Percentiles rank a stretch among this genome's conserved stretches.
These are phyloP conservation scores for Diplodia seriata DNA, from an alignment of 2,329 filamentous ascomycete species.

Conservation along the genomic window DNA sequence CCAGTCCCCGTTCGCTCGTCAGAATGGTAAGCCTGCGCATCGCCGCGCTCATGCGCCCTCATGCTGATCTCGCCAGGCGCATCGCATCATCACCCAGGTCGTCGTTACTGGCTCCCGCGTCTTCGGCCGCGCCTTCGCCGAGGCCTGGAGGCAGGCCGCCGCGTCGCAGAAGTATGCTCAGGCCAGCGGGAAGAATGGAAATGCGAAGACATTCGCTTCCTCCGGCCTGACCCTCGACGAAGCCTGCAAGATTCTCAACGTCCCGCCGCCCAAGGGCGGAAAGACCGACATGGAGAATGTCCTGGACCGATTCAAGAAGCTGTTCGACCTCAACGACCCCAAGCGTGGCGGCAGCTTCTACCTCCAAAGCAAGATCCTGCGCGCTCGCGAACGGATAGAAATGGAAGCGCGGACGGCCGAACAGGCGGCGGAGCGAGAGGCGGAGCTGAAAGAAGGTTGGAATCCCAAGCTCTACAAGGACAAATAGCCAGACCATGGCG, in stretches of 20 bases:
- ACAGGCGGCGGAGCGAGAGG: slow-evolving; percentile 75
- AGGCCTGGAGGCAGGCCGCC: slow-evolving; percentile 94
- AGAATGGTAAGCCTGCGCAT: slow-evolving; percentile 6
- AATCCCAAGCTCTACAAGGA: slow-evolving; percentile 96
- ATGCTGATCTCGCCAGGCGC: slow-evolving; percentile 67
- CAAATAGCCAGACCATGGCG: slow-evolving; percentile 54
- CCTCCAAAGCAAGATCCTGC: slow-evolving; percentile 93
- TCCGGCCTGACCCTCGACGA: slow-evolving; percentile 91
- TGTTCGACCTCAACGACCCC: slow-evolving; percentile 94
- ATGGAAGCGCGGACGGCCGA: slow-evolving; percentile 77
- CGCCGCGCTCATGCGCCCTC: background rate
- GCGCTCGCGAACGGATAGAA: slow-evolving; percentile 91
- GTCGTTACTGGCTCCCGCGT: slow-evolving; percentile 90
- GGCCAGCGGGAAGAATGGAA: slow-evolving; percentile 69
- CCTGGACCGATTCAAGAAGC: slow-evolving; percentile 85
- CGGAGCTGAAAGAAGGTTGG: slow-evolving; percentile 83
- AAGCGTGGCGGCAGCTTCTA: slow-evolving; percentile 98
- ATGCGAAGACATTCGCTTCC: slow-evolving; percentile 62
- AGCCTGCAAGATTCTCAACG: slow-evolving; percentile 96
- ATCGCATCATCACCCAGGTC: slow-evolving; percentile 93
- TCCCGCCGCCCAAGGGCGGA: slow-evolving; percentile 82
- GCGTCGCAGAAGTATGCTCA: slow-evolving; percentile 84
- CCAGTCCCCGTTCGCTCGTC: slow-evolving; percentile 3
- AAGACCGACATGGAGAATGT: slow-evolving; percentile 80
- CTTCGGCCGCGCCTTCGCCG: slow-evolving; percentile 87